Base-by-base conservation (phyloP, 2,329 filamentous ascomycete genomes). In the Paraconiothyrium brasiliense region DNA sequence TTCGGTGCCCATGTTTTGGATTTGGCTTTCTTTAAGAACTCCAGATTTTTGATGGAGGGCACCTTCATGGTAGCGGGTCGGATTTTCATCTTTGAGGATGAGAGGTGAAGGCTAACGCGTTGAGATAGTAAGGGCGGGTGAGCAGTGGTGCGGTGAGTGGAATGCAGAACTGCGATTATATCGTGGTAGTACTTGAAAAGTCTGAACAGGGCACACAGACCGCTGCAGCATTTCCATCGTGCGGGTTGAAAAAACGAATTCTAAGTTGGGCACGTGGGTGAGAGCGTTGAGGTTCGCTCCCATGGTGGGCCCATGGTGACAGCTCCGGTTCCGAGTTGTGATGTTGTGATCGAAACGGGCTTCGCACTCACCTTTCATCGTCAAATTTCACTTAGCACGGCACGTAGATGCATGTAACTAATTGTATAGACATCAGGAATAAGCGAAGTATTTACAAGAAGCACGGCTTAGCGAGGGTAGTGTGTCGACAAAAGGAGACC, bases 361-460 rank as follows among this genome's bases (percentile, higher is more conserved):
- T 46, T 46, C 43, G 24, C 43, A 2, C 20, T 46, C n/a, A 46
- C 43, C 20, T 13, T 37, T 24, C 43, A 46, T 8, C 10, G 9
- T 46, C 20, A 22, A 7, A 8, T 24, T 46, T 5, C 1, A 22
- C 20, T 10, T 3, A 46, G 20, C 6, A 3, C 9, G 20, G 20
- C 16, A 46, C 16, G 16, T 7, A 41, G 4, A 37, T 8, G 14
- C 20, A n/a, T 41, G 39, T 7, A 41, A n/a, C 27, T 30, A 37
- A 37, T 3, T 14, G 9, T 47, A 47, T 56, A 37, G 16, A n/a
- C 13, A 56, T 37, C 30, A 47, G 20, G 10, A 47, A 47, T 47
- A 47, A 47, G 27, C 27, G 11, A 24, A 39, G n/a, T 56, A 56
- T 56, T 27, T 56, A 56, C 54, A 47, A 20, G 22, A 56, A 37